A percentile compares a stretch with the other conserved stretches of the same genome.
These are phyloP conservation scores for Candida pini DNA, from an alignment of 805 yeast genomes.

Conservation along the genomic window DNA sequence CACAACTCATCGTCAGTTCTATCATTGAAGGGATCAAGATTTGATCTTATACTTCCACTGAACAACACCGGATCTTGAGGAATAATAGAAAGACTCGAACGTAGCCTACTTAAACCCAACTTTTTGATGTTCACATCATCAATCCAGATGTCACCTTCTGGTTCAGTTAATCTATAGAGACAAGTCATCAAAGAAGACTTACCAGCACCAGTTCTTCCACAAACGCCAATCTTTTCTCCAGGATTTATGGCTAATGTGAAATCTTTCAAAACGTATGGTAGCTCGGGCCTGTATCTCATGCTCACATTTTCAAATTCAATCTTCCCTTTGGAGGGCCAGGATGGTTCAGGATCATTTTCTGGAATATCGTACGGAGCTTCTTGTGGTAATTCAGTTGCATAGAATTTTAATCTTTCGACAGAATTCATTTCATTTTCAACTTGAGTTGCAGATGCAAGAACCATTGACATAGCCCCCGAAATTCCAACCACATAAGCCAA, in stretches of 20 bases:
- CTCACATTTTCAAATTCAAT: constrained; percentile 43
- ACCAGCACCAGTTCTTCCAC: constrained; percentile 92
- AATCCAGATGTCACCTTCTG: constrained; percentile 52
- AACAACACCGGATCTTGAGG: constrained; percentile 89
- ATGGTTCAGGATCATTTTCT: constrained; percentile 34
- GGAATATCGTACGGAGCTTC: constrained; percentile 58
- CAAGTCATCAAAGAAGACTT: constrained; percentile 61
- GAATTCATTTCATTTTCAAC: constrained; percentile 79
- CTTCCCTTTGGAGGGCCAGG: constrained; percentile 46
- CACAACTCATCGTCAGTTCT: constrained; percentile 52
- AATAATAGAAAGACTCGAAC: constrained; percentile 72
- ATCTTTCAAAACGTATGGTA: constrained; percentile 52
- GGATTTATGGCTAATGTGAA: constrained; percentile 40
- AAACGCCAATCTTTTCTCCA: constrained; percentile 69
- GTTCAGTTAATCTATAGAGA: constrained; percentile 51
- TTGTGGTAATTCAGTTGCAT: constrained; percentile 55
- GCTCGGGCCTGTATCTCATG: constrained; percentile 53
- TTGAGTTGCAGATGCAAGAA: constrained; percentile 55
- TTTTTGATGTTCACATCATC: constrained; percentile 64
- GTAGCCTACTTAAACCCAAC: constrained; percentile 61
- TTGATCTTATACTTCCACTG: constrained; percentile 70
- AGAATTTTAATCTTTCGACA: constrained; percentile 65
- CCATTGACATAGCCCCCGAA: constrained; percentile 48
- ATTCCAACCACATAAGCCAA: constrained; percentile 54
- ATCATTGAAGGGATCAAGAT: constrained; percentile 70